Conservation (phyloP, 2,329 filamentous ascomycete genomes). For the Nemania diffusa region DNA sequence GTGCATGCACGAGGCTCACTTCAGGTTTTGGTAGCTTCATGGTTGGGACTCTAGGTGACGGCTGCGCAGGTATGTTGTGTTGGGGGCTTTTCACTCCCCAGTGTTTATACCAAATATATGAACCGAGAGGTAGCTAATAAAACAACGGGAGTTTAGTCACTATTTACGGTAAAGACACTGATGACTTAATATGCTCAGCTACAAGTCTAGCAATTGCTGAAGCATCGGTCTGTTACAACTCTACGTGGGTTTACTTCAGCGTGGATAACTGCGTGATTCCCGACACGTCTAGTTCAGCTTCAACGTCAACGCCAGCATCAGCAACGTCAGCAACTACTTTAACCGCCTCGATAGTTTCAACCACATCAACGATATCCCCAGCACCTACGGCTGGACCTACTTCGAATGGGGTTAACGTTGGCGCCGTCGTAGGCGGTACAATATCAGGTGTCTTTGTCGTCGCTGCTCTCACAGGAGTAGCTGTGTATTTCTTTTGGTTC, state of each 20-base stretch:
- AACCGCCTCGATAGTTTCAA: conserved; percentile 4
- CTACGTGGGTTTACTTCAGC: conserved; percentile 29
- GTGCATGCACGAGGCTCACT: conserved; percentile 23
- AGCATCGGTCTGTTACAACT: conserved; percentile 25
- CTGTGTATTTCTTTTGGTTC: conserved; percentile 32
- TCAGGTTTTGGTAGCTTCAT: conserved; percentile 24
- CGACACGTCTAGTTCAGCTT: background rate
- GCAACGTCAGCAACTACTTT: background rate
- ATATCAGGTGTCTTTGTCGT: conserved; percentile 28
- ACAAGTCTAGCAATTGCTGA: conserved; percentile 18
- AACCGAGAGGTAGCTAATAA: conserved; percentile 10
- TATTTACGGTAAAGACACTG: conserved; percentile 26
- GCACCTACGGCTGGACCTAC: background rate
- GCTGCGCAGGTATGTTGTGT: conserved; percentile 28
- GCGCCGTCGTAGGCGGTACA: conserved; percentile 30
- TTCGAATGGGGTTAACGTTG: conserved; percentile 12
- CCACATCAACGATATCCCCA: conserved; percentile 6
- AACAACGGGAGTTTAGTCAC: conserved; percentile 28
- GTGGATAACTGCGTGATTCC: conserved; percentile 23
- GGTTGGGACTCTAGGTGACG: conserved; percentile 19
- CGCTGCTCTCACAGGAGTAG: conserved; percentile 1
- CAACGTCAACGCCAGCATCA: background rate
- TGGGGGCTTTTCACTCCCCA: background rate
- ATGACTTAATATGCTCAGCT: conserved; percentile 28
- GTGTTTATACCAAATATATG: background rate